These are phyloP conservation scores for Pichia rugopelliculosa DNA, from an alignment of 805 yeast genomes.

Conservation along the genomic window DNA sequence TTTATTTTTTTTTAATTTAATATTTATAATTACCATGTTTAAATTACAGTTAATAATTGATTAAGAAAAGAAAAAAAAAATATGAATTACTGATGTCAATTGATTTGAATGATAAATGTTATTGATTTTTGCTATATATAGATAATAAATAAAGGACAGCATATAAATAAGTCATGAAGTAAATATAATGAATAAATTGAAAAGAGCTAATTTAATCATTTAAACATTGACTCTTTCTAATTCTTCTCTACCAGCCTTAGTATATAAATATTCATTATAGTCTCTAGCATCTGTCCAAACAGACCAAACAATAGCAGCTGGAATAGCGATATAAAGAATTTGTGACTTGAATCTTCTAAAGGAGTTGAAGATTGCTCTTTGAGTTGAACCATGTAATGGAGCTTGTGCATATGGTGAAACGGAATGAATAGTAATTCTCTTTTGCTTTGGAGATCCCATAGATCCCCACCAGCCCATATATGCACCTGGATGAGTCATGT, in stretches of 20 bases:
- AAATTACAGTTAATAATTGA: background rate
- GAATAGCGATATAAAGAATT: conserved; percentile 67
- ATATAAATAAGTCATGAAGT: background rate
- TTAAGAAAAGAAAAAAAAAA: background rate
- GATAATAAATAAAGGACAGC: background rate
- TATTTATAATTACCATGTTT: too few relatives aligned
- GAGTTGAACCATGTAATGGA: conserved; percentile 80
- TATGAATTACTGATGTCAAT: too few relatives aligned
- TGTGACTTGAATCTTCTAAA: conserved; percentile 92
- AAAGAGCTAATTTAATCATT: background rate
- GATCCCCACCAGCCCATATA: conserved; percentile 98
- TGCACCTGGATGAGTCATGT: conserved; percentile 47
- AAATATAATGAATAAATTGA: background rate
- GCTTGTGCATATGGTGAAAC: conserved; percentile 91
- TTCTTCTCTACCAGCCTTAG: conserved; percentile 97
- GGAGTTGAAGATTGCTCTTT: conserved; percentile 84
- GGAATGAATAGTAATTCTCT: conserved; percentile 78
- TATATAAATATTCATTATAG: conserved; percentile 89
- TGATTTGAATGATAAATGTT: background rate
- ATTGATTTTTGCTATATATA: background rate
- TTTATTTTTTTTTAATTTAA: too few relatives aligned
- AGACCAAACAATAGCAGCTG: conserved; percentile 75
- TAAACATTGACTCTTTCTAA: conserved; percentile 54
- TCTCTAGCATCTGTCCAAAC: conserved; percentile 84
- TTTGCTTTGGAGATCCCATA: conserved; percentile 81